phyloP scores from a whole-genome alignment of 1,284 basidiomycete species.

The Cryptococcus wingfieldii region DNA sequence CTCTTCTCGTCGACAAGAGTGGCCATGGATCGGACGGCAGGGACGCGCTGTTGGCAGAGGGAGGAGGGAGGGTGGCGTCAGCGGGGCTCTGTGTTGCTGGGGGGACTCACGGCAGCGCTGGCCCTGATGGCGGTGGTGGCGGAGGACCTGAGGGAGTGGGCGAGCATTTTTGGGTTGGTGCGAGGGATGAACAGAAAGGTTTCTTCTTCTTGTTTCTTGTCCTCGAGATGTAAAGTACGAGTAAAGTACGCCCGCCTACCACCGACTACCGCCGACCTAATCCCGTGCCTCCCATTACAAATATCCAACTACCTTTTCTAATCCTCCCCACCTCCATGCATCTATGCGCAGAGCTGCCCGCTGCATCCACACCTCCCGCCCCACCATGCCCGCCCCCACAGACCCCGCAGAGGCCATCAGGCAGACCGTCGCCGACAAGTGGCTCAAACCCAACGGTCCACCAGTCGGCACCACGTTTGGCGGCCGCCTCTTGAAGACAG shows the following conservation, averaged over 20 bases:
- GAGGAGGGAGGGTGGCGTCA: background rate
- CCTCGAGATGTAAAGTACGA: no score
- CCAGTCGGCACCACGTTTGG: slow-evolving; percentile 44
- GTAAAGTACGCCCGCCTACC: background rate
- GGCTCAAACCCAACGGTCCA: slow-evolving; percentile 43
- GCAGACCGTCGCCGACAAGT: slow-evolving; percentile 39
- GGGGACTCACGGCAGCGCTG: slow-evolving; percentile 13
- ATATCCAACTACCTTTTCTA: background rate
- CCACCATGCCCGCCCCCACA: background rate
- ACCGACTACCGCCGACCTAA: background rate
- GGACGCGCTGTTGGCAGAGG: slow-evolving; percentile 21
- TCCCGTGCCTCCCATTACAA: background rate
- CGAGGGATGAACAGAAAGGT: no score
- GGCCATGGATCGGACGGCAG: slow-evolving; percentile 38
- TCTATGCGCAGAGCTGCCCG: background rate
- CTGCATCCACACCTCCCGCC: background rate
- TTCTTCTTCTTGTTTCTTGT: no score
- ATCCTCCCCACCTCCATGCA: background rate
- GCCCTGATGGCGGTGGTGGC: slow-evolving; percentile 26
- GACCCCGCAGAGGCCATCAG: background rate
- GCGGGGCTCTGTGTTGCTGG: background rate
- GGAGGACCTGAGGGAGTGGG: slow-evolving; percentile 30
- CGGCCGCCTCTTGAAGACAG: slow-evolving; percentile 38
- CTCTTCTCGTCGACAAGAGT: slow-evolving; percentile 40
- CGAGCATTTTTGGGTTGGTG: slow-evolving; percentile 30